Evolutionary conservation across 345 rosid genomes (phyloP).

Genomic region (Acer saccharum): DNA sequence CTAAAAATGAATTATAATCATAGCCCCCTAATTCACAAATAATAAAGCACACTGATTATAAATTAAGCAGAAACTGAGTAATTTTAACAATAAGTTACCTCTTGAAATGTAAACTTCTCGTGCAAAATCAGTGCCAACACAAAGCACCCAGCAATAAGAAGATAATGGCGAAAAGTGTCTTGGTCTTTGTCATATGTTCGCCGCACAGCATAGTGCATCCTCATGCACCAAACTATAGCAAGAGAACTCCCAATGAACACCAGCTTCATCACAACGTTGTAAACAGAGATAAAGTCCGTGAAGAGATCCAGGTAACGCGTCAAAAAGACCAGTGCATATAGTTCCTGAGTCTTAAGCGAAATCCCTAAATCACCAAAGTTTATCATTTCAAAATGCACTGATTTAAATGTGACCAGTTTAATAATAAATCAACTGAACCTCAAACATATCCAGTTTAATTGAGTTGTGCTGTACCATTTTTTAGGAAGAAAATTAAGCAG

Average conservation of each 20-base stretch:
- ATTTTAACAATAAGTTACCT: slow-evolving; percentile 48
- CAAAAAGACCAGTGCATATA: slow-evolving; percentile 81
- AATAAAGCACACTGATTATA: slow-evolving; percentile 12
- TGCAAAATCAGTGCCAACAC: slow-evolving; percentile 61
- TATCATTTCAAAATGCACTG: not conserved
- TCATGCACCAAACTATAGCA: slow-evolving; percentile 93
- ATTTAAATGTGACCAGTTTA: slow-evolving; percentile 5
- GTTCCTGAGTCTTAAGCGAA: slow-evolving; percentile 95
- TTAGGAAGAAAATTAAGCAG: not conserved
- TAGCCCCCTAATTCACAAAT: not conserved
- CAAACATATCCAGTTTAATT: not conserved
- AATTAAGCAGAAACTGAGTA: not conserved
- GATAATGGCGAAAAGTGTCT: slow-evolving; percentile 84
- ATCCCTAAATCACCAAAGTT: slow-evolving; percentile 47
- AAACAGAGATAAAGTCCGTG: slow-evolving; percentile 74
- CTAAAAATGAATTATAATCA: not conserved
- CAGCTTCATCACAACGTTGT: slow-evolving; percentile 85
- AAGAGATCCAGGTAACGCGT: slow-evolving; percentile 86
- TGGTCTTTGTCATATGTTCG: slow-evolving; percentile 79
- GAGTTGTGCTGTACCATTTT: not conserved
- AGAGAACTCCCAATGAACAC: slow-evolving; percentile 83
- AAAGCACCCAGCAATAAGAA: slow-evolving; percentile 56
- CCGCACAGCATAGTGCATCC: slow-evolving; percentile 62
- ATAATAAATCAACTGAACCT: not conserved
- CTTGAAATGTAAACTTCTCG: slow-evolving; percentile 78